Evolutionary conservation across 176 grass and related monocot species (phyloP), one percentile per base, ranked within the genome.

Genomic region (Aegilops tauschii): DNA sequence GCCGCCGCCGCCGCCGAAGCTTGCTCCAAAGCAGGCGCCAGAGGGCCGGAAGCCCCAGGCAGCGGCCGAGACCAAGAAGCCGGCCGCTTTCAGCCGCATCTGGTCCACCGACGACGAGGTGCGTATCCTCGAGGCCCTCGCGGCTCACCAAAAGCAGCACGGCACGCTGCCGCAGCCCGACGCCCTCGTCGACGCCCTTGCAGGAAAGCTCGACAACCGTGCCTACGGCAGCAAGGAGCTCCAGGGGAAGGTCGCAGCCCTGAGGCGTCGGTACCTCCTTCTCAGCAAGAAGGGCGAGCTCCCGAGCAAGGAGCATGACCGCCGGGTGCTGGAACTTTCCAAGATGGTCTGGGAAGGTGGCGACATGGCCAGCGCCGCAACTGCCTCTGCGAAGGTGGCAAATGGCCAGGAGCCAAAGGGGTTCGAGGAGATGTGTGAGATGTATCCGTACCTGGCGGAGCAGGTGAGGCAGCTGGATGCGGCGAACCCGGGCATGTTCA

Each of bases 101-200:
- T 95, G 90, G 93, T 86, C 83, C 36, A 50, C 61, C 12, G 83
- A 89, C 0, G 88, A 92, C 37, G 88, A 89, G 58, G 25, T 77
- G 18, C 65, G 80, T 21, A 84, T 95, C 65, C 90, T 92, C 8
- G 70, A 85, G 80, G 86, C 72, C 21, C 30, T 92, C 11, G 80
- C 81, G 1, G 80, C 75, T 6, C 80, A 87, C 81, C 86, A 73
- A 5, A 36, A 6, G 58, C 75, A 89, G 90, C 86, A 91, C 36
- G 83, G 80, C 14, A 2, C 1, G 6, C 39, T 91, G 59, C 88
- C 93, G 12, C 65, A 44, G 34, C 12, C 17, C 0, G 77, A 87
- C 0, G 86, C 34, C 1, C 74, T 95, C 21, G 37, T 32, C 6
- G 50, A 52, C 23, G 13, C 25, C 14, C 87, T 93, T 11, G 36